Evolutionary conservation across 352 stramenopile species (phyloP), one percentile per base, ranked within the genome.

Genomic region (Saprolegnia diclina): DNA sequence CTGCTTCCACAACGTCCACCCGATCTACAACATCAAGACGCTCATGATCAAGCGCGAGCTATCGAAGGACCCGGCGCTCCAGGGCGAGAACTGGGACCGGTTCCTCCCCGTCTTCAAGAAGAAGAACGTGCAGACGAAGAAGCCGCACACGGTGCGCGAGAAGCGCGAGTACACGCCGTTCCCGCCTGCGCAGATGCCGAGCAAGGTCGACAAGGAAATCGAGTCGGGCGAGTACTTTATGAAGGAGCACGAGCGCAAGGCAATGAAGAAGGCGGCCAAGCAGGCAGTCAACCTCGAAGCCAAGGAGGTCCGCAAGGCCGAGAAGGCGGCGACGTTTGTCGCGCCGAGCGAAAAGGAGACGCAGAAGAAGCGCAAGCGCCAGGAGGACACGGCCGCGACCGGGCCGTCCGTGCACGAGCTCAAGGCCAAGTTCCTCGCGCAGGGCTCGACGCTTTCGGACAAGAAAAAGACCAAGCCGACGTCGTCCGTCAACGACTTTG

Each of bases 21-120:
- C 97, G 37, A 98, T 99, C 64, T 99, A 99, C 87, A 98, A 99
- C 74, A 98, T 99, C 67, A 99, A 99, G 83, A 96, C 95, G n/a
- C 80, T 99, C 22, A 99, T 99, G 97, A 99, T 99, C 78, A 98
- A 99, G 80, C 91, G 95, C 42, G 97, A 99, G 79, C 79, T 99
- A n/a, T 93, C 91, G 18, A 99, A 99, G 76, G 97, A 99, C 80
- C 94, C 95, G 18, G 97, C 97, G 65, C 83, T 99, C 11, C 79
- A 90, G 71, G 85, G 93, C 53, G 97, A 99, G 77, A 96, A 99
- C 78, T 99, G 97, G 97, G 94, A 97, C 40, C 87, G 97, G 9
- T 99, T 99, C 74, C 72, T 99, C 42, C 97, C 97, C 0, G 95
- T 91, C 38, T 99, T 99, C 77, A 97, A 98, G 75, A 99, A 99